phyloP scores from a whole-genome alignment of 129 eudicot species.

The Centrapalus pauciflorus region DNA sequence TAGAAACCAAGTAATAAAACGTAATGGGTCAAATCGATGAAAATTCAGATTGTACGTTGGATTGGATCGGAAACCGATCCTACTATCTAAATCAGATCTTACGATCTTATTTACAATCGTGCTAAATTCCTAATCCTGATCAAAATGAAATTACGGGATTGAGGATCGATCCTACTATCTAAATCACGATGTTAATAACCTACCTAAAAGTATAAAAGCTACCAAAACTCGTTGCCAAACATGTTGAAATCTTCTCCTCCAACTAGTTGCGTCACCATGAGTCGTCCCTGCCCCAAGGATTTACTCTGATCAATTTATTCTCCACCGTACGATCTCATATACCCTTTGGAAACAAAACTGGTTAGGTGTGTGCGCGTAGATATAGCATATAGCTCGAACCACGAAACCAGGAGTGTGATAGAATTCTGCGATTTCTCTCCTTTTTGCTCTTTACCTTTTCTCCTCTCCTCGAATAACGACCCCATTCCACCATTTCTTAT shows the following conservation, averaged over 20 bases:
- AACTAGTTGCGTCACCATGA: conserved; percentile 20
- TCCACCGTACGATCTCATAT: conserved; percentile 23
- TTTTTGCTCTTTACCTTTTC: conserved; percentile 3
- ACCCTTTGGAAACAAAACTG: conserved; percentile 10
- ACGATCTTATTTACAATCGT: too few relatives aligned
- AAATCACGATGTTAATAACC: too few relatives aligned
- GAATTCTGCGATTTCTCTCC: conserved; percentile 14
- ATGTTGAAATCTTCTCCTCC: background rate
- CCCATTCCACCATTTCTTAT: background rate
- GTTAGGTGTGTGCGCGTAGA: conserved; percentile 27
- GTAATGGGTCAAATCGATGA: too few relatives aligned
- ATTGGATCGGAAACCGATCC: too few relatives aligned
- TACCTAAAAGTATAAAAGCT: too few relatives aligned
- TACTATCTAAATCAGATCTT: too few relatives aligned
- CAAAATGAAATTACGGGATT: too few relatives aligned
- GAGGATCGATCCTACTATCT: too few relatives aligned
- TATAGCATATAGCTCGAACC: conserved; percentile 18
- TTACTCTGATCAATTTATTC: conserved; percentile 8
- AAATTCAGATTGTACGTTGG: too few relatives aligned
- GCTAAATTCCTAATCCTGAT: too few relatives aligned
- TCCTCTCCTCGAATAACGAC: background rate
- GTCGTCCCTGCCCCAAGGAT: conserved; percentile 16
- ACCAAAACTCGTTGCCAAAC: too few relatives aligned
- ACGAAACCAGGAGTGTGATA: conserved; percentile 22
- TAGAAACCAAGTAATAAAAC: too few relatives aligned